Evolutionary conservation across 2,329 filamentous ascomycete genomes (phyloP).

Genomic region (Ophioceras dolichostomum): DNA sequence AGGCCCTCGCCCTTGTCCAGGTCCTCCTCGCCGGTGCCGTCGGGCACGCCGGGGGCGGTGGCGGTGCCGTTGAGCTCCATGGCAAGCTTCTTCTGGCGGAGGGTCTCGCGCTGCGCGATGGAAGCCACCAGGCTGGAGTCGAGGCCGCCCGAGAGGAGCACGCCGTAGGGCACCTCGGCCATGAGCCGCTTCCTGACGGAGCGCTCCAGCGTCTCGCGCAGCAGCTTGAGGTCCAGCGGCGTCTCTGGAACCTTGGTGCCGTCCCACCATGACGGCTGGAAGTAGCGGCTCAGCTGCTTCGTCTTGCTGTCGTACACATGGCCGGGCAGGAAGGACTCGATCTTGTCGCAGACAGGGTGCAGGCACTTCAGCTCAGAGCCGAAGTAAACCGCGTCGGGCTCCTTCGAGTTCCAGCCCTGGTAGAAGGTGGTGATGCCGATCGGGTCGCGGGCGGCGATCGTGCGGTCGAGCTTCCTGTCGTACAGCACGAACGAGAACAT

Average conservation of each 20-base stretch:
- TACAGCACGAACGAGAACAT: constrained; percentile 99
- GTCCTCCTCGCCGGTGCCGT: constrained; percentile 33
- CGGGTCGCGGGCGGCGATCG: constrained; percentile 87
- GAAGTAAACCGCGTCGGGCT: constrained; percentile 82
- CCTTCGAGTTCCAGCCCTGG: constrained; percentile 77
- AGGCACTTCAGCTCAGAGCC: constrained; percentile 94
- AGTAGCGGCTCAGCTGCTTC: constrained; percentile 75
- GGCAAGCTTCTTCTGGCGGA: constrained; percentile 59
- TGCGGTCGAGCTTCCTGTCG: constrained; percentile 87
- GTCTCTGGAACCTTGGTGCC: constrained; percentile 62
- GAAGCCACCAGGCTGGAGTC: constrained; percentile 92
- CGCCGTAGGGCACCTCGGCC: constrained; percentile 97
- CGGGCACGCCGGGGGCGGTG: constrained; percentile 29
- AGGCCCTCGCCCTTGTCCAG: constrained; percentile 56
- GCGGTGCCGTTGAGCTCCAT: constrained; percentile 32
- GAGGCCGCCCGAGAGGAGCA: constrained; percentile 85
- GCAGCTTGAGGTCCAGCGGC: constrained; percentile 70
- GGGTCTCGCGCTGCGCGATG: constrained; percentile 87
- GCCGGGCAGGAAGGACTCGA: constrained; percentile 86
- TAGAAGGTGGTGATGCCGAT: constrained; percentile 98
- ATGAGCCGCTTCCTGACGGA: constrained; percentile 93
- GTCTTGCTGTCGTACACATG: constrained; percentile 95
- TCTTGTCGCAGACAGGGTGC: constrained; percentile 87
- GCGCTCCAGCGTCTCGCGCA: constrained; percentile 75
- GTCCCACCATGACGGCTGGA: constrained; percentile 87